Evolutionary conservation across 306 rosid species (phyloP).

Genomic region (Pueraria montana): DNA sequence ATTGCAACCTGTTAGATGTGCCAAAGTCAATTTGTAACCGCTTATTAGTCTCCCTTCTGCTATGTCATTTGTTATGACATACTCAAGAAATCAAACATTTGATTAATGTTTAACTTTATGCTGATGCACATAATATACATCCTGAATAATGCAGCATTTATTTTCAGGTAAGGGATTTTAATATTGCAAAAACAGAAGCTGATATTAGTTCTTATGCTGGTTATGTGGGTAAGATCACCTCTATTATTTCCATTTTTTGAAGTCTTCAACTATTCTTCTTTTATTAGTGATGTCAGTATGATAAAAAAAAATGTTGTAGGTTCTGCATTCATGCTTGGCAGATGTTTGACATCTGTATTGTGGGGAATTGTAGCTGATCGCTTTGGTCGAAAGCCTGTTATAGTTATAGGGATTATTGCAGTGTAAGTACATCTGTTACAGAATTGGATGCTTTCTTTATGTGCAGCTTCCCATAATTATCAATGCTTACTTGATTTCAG

Average conservation of each 20-base stretch:
- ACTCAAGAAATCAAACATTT: slow-evolving; percentile 1
- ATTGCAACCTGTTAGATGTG: background rate
- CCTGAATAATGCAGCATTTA: slow-evolving; percentile 21
- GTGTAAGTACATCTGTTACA: slow-evolving; percentile 58
- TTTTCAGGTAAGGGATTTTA: slow-evolving; percentile 78
- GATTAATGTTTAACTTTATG: background rate
- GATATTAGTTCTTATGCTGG: slow-evolving; percentile 88
- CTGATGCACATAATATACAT: slow-evolving; percentile 8
- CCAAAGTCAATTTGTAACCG: background rate
- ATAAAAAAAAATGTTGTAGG: background rate
- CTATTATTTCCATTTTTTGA: background rate
- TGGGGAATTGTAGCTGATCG: slow-evolving; percentile 57
- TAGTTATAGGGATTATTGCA: slow-evolving; percentile 59
- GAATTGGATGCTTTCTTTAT: slow-evolving; percentile 3
- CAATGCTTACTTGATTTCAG: slow-evolving; percentile 54
- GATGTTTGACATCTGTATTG: background rate
- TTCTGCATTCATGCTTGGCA: slow-evolving; percentile 5
- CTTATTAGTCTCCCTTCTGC: background rate
- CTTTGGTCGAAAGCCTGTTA: slow-evolving; percentile 83
- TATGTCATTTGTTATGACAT: slow-evolving; percentile 6
- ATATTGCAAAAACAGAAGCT: slow-evolving; percentile 76
- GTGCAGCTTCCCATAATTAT: background rate
- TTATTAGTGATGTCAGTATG: background rate
- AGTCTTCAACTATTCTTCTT: background rate
- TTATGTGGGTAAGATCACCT: slow-evolving; percentile 69